Evolutionary conservation across 2,329 filamentous ascomycete species (phyloP), one percentile per base, ranked within the genome.

Genomic region (Ascochyta lentis): DNA sequence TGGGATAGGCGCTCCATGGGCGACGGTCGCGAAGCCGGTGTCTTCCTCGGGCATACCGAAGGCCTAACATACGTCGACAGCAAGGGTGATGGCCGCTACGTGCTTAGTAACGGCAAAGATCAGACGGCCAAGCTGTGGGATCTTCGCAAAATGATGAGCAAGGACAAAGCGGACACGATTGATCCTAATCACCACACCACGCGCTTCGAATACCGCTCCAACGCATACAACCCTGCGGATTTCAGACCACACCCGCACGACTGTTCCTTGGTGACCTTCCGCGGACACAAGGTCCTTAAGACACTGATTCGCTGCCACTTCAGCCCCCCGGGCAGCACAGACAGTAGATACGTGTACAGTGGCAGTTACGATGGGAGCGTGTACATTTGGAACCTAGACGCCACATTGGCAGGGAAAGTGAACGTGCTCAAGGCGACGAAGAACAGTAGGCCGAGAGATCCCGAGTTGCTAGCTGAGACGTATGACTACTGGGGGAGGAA

Each of bases 71-170:
- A 87, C 58, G 85, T 89, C 31, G 86, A 88, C 71, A 94, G 89
- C 76, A 94, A 98, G 82, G 91, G 90, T 37, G 92, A 96, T 68
- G 86, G 87, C 2, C 85, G 94, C 53, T 98, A 98, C 73, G 89
- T 98, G 8, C 84, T 99, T 24, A 93, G 89, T 63, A 99, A 99
- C 68, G 91, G 87, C 59, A 99, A 98, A 72, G 95, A 99, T 71
- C 95, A 98, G 75, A 94, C 89, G 38, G 96, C 96, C 86, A 98
- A 98, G 77, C 83, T 99, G 0, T 99, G 95, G 95, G 95, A 99
- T 74, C 74, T 97, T 52, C 84, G 94, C 47, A 96, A 91, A 82
- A 94, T 92, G 83, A 90, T 95, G 81, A 87, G 87, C 5, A 89
- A 89, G 0, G 83, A 87, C 31, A 79, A 82, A 48, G 90, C 86